Conservation (phyloP, 495 filamentous ascomycete species). For the Xylaria nigripes region DNA sequence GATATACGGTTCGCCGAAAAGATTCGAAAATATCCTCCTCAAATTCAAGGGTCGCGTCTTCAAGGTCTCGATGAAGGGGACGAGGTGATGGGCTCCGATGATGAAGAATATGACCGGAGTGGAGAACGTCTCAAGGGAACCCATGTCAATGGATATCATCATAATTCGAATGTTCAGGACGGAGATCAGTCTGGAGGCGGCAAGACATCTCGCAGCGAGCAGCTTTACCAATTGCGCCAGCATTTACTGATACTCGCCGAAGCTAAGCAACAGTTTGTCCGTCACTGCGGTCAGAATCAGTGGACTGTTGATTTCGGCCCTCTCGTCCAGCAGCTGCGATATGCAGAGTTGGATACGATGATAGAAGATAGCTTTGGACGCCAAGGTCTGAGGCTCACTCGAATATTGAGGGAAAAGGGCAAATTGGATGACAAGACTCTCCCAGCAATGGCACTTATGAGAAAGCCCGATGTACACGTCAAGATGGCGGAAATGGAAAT, state of each 20-base stretch:
- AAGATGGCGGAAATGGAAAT: constrained; percentile 74
- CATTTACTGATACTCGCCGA: constrained; percentile 72
- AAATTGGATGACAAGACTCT: constrained; percentile 87
- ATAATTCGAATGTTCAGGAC: constrained; percentile 3
- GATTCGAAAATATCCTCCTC: constrained; percentile 28
- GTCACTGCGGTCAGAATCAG: constrained; percentile 53
- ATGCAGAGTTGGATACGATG: constrained; percentile 67
- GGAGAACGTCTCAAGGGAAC: constrained; percentile 8
- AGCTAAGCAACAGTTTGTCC: constrained; percentile 60
- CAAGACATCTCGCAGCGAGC: constrained; percentile 32
- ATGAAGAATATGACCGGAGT: constrained; percentile 34
- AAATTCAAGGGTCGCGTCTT: constrained; percentile 19
- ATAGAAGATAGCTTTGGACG: constrained; percentile 68
- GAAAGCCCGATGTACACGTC: constrained; percentile 70
- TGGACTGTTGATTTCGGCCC: constrained; percentile 74
- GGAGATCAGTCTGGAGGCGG: constrained; percentile 28
- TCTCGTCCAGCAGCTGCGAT: constrained; percentile 57
- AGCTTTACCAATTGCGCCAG: constrained; percentile 55
- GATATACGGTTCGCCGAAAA: constrained; percentile 35
- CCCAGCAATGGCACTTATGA: constrained; percentile 62
- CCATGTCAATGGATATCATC: constrained; percentile 1
- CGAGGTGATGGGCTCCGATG: constrained; percentile 35
- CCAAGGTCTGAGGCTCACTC: constrained; percentile 65
- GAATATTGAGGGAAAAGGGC: constrained; percentile 75
- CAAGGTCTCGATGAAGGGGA: constrained; percentile 29